phyloP scores from a whole-genome alignment of 1,284 basidiomycete species.

The Puccinia hordei region DNA sequence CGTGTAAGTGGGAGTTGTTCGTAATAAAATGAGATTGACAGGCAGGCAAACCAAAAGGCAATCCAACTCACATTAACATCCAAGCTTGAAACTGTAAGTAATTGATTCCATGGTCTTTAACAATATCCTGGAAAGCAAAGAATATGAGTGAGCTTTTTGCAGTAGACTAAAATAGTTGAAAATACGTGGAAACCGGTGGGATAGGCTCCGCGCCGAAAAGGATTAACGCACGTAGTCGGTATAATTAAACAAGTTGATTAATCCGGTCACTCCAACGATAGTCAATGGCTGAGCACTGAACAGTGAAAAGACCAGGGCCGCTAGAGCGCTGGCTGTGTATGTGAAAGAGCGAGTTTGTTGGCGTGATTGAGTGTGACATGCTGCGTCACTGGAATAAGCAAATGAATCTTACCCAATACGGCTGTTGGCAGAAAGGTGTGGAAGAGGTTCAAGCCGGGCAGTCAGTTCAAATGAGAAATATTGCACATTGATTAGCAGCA shows the following conservation, averaged over 20 bases:
- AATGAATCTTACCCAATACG: conserved; percentile 1
- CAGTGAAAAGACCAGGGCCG: conserved; percentile 84
- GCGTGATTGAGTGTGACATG: conserved; percentile 56
- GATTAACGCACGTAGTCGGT: conserved; percentile 36
- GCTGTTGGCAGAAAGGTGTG: background rate
- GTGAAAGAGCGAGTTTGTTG: conserved; percentile 17
- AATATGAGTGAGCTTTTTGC: background rate
- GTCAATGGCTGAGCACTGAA: conserved; percentile 88
- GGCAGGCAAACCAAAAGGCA: background rate
- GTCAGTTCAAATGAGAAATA: background rate
- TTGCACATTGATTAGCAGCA: background rate
- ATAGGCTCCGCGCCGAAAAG: background rate
- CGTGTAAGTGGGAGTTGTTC: conserved; percentile 66
- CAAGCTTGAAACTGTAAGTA: conserved; percentile 49
- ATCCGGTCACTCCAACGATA: conserved; percentile 89
- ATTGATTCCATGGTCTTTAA: conserved; percentile 41
- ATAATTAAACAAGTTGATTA: conserved; percentile 58
- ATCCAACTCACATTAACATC: conserved; percentile 46
- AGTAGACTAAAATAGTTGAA: background rate
- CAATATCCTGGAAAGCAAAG: conserved; percentile 33
- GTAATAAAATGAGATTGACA: background rate
- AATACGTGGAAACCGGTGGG: background rate
- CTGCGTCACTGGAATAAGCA: background rate
- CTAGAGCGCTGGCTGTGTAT: conserved; percentile 64
- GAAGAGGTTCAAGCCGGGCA: background rate